Base-by-base conservation (phyloP, 345 rosid species). In the Cochlearia excelsa region DNA sequence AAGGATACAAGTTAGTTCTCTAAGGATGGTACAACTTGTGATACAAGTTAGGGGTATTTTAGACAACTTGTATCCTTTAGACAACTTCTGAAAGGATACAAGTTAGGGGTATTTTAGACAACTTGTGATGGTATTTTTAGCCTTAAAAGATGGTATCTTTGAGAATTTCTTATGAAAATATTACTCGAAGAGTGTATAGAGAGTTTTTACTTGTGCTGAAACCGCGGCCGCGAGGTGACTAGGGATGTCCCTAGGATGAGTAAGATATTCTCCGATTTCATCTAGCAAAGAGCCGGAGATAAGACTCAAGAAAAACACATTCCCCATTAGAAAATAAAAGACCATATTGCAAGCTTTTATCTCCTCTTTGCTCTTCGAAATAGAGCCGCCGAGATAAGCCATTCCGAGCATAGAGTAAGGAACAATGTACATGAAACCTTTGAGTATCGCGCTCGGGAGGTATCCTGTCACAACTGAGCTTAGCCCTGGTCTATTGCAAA, bases 341-440 rank as follows among this genome's bases (percentile, higher is more conserved):
- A 83, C 95, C 95, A 88, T 88, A 74, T 86, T 84, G 81, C 96
- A 86, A 60, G 98, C 84, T 77, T 81, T 88, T n/a, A 86, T 84
- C 81, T 92, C 96, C 56, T 79, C 87, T 61, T 78, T 84, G 81
- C 95, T 92, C 66, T 74, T 84, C 44, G 93, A 86, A 49, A 80
- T 54, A 38, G 87, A 92, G 30, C 95, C 97, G 0, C 84, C 79
- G 1, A 81, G 40, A 74, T 75, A 80, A 30, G 89, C 82, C 79
- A 92, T 60, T 37, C 78, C 86, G 54, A 84, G 81, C 93, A 88
- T 84, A 58, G 96, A 88, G 16, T 74, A 83, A 27, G 98, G 96
- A 72, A 88, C 67, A 9, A 78, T 37, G 37, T 83, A 88, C 73
- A 84, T 73, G 68, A 84, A 92, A 63, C 87, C 90, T 59, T 83